Evolutionary conservation across 1,284 basidiomycete genomes (phyloP), one percentile per base, ranked within the genome.

Genomic region (Ceratobasidium sp.): DNA sequence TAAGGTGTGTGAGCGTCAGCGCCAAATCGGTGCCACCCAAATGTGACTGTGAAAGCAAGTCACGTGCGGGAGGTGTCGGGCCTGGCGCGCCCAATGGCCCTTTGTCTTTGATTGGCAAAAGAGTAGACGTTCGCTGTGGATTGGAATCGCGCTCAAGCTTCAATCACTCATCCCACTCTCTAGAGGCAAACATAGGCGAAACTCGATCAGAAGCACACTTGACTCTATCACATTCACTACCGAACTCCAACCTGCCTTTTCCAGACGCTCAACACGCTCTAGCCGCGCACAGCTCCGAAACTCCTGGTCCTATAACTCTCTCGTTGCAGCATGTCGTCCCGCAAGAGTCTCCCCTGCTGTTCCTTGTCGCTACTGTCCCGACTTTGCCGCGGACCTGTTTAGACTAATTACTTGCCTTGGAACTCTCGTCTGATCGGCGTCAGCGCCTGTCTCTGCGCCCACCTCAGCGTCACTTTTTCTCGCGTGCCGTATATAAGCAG

Each of bases 121-220:
- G 29, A 22, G 22, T 22, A 51, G 45, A 44, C 54, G 44, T 45
- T 63, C 44, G 41, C 45, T 63, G 36, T 41, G 33, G 36, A 60
- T 27, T 57, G 22, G 54, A 57, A 6, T 57, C 54, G n/a, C 29
- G 29, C 15, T 14, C 31, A 15, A 36, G 54, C 67, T 71, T 71
- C 67, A 44, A 41, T 27, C 54, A 22, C 53, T 71, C 67, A 71
- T 71, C 67, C 36, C 24, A 48, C 9, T 24, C 29, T n/a, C n/a
- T n/a, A n/a, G n/a, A n/a, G n/a, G n/a, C n/a, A 50, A 54, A 60
- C 29, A 71, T 47, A 59, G 67, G 67, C 54, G 47, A 56, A 71
- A 50, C 56, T 60, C 67, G 45, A 60, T 53, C 48, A n/a, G n/a
- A n/a, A n/a, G n/a, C n/a, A n/a, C n/a, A 54, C 33, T 14, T 15